Evolutionary conservation across 352 stramenopile genomes (phyloP).

Genomic region (Globisporangium camurandrum): DNA sequence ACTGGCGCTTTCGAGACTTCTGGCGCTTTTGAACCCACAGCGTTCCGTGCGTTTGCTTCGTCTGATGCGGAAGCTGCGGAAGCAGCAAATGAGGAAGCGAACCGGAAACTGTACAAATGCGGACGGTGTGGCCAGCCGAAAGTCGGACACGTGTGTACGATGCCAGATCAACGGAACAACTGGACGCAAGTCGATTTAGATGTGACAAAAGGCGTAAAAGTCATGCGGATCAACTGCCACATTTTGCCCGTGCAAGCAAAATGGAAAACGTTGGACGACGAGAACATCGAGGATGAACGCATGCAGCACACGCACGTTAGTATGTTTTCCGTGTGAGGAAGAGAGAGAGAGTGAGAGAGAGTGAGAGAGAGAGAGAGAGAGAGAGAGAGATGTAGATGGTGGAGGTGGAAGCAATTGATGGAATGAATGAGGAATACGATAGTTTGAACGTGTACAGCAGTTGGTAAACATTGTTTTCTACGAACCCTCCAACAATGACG

Average conservation of each 20-base stretch:
- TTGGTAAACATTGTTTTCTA: no score
- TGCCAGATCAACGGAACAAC: constrained; percentile 83
- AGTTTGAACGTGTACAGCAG: no score
- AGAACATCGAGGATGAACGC: constrained; percentile 27
- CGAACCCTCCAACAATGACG: no score
- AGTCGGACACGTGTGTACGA: constrained; percentile 80
- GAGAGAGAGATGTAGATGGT: no score
- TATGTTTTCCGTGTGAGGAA: not conserved
- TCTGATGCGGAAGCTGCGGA: not conserved
- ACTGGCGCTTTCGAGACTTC: constrained; percentile 14
- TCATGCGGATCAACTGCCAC: constrained; percentile 66
- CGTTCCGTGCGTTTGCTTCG: no score
- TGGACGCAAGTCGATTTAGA: constrained; percentile 74
- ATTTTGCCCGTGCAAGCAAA: constrained; percentile 61
- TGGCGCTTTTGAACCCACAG: constrained; percentile 22
- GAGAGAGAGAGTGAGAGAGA: not conserved
- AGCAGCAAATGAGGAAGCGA: constrained; percentile 25
- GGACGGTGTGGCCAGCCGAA: constrained; percentile 79
- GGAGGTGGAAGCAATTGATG: no score
- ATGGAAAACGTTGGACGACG: constrained; percentile 57
- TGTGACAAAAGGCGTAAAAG: constrained; percentile 68
- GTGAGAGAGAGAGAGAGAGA: no score
- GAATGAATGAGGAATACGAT: no score
- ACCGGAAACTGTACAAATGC: constrained; percentile 84
- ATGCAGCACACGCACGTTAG: not conserved